Percentiles rank a stretch among this genome's conserved stretches.
Evolutionary conservation across 306 rosid species (phyloP).

Genomic region (Ormosia semicastrata): DNA sequence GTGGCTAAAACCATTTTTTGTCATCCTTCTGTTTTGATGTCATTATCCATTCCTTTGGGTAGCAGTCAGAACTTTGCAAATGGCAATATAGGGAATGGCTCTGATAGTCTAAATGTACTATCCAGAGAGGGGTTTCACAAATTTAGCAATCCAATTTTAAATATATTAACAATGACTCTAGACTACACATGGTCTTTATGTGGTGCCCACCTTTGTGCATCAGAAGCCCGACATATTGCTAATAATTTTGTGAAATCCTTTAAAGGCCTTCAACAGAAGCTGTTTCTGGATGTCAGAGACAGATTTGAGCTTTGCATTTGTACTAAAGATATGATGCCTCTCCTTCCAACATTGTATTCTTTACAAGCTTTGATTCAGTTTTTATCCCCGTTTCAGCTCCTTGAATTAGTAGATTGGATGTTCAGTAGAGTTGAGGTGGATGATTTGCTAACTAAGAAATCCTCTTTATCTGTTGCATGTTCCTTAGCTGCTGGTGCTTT

Average conservation of each 20-base stretch:
- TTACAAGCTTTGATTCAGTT: slow-evolving; percentile 54
- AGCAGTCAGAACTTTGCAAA: slow-evolving; percentile 34
- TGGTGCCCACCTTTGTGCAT: slow-evolving; percentile 32
- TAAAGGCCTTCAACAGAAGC: slow-evolving; percentile 44
- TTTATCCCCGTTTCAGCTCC: slow-evolving; percentile 73
- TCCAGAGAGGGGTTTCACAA: slow-evolving; percentile 45
- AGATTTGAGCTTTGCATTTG: slow-evolving; percentile 45
- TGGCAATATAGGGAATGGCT: slow-evolving; percentile 27
- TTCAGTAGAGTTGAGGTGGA: slow-evolving; percentile 42
- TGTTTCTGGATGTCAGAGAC: slow-evolving; percentile 51
- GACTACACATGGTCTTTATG: slow-evolving; percentile 50
- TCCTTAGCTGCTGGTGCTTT: slow-evolving; percentile 79
- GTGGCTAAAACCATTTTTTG: slow-evolving; percentile 57
- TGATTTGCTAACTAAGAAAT: slow-evolving; percentile 35
- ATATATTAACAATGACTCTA: slow-evolving; percentile 58
- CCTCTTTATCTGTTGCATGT: slow-evolving; percentile 59
- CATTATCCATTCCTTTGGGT: slow-evolving; percentile 55
- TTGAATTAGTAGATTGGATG: slow-evolving; percentile 84
- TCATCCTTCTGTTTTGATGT: slow-evolving; percentile 62
- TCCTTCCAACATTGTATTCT: slow-evolving; percentile 47
- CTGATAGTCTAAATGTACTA: slow-evolving; percentile 39
- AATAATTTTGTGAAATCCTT: slow-evolving; percentile 47
- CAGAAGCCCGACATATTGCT: slow-evolving; percentile 34
- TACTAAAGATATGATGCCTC: slow-evolving; percentile 41
- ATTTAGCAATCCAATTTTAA: slow-evolving; percentile 51